These are phyloP conservation scores for Rugosomyces carneus DNA, from an alignment of 1,284 basidiomycete species.

Conservation along the genomic window DNA sequence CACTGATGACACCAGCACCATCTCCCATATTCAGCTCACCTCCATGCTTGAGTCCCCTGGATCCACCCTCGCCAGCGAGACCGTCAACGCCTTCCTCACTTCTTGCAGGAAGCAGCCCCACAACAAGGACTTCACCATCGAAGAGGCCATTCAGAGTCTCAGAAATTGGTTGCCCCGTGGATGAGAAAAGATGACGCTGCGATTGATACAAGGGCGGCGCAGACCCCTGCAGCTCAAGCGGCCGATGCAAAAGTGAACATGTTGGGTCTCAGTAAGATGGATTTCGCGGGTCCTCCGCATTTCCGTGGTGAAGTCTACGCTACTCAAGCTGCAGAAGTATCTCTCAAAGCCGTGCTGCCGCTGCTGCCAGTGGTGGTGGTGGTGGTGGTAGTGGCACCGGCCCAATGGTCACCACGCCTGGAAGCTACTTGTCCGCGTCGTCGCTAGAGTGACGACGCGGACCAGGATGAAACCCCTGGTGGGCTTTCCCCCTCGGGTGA, in stretches of 20 bases:
- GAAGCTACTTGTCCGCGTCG: constrained; percentile 12
- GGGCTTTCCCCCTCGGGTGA: constrained; percentile 11
- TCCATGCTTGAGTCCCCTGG: constrained; percentile 98
- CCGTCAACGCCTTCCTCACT: constrained; percentile 78
- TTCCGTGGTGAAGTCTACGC: constrained; percentile 20
- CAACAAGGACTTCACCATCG: constrained; percentile 70
- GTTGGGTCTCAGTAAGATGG: constrained; percentile 47
- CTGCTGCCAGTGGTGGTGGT: constrained; percentile 11
- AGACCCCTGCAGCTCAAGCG: not conserved
- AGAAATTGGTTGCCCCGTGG: constrained; percentile 66
- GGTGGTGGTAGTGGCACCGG: too few relatives aligned
- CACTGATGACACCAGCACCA: constrained; percentile 72
- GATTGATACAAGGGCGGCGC: constrained; percentile 36
- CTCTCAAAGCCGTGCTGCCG: constrained; percentile 31
- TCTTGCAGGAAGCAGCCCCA: constrained; percentile 62
- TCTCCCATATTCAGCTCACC: constrained; percentile 85
- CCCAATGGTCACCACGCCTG: not conserved
- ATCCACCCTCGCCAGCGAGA: constrained; percentile 80
- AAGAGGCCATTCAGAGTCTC: constrained; percentile 75
- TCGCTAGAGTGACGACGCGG: constrained; percentile 24
- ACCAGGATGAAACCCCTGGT: constrained; percentile 13
- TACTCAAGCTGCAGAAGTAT: constrained; percentile 43
- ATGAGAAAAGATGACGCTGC: constrained; percentile 53
- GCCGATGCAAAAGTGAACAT: constrained; percentile 16
- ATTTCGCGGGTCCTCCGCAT: constrained; percentile 55